Conservation (phyloP, 1,284 basidiomycete species). For the Rhodotorula glutinis region DNA sequence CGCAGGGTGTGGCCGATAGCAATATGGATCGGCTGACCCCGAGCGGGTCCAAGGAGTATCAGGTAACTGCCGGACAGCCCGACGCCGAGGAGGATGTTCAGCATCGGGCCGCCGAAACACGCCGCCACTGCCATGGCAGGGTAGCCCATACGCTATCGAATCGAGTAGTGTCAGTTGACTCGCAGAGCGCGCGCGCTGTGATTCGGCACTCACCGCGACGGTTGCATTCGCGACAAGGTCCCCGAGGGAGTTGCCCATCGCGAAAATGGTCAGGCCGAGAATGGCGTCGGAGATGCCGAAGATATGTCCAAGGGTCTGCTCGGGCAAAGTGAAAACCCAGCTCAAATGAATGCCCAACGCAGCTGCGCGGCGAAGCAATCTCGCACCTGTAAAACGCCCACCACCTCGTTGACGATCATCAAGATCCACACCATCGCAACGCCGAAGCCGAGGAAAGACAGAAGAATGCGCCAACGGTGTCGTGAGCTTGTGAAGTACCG, state of each 20-base stretch:
- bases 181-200: too few relatives aligned
- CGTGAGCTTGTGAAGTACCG: conserved; percentile 62
- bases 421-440: conserved; percentile 92
- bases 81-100: conserved; percentile 85
- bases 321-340: too few relatives aligned
- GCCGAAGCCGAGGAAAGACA: conserved; percentile 83
- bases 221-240: conserved; percentile 96
- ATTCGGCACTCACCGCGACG: conserved; percentile 60
- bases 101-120: conserved; percentile 92
- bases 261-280: conserved; percentile 92
- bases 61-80: conserved; percentile 29
- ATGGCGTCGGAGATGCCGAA: conserved; percentile 96
- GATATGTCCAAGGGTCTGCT: conserved; percentile 89
- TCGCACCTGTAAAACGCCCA: conserved; percentile 73
- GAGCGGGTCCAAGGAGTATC: conserved; percentile 42
- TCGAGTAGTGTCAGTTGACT: neutral
- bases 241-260: conserved; percentile 90
- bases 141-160: conserved; percentile 40
- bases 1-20: conserved; percentile 78
- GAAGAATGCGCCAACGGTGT: conserved; percentile 61
- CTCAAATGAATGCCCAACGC: too few relatives aligned
- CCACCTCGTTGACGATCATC: conserved; percentile 90
- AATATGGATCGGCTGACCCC: conserved; percentile 59
- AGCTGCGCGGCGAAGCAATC: neutral
- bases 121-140: conserved; percentile 83